Evolutionary conservation across 2,329 filamentous ascomycete genomes (phyloP).

Genomic region (Sclerotinia trifoliorum): DNA sequence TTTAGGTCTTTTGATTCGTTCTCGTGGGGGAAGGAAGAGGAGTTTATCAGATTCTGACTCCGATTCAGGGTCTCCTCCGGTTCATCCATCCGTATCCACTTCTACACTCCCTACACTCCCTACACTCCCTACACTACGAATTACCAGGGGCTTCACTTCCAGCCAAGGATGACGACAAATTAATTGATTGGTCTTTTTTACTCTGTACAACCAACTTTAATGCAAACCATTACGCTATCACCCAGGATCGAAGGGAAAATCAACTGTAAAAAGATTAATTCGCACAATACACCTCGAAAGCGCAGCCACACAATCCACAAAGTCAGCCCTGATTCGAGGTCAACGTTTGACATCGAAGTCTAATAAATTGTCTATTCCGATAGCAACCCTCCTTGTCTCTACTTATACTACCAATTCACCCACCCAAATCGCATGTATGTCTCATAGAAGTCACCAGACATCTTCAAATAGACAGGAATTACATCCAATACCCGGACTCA

Average conservation of each 20-base stretch:
- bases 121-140: neutral
- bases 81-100: neutral
- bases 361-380: conserved; percentile 5
- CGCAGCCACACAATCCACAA: neutral
- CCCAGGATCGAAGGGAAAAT: neutral
- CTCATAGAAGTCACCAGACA: conserved; percentile 34
- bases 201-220: neutral
- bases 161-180: conserved; percentile 14
- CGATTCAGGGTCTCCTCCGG: neutral
- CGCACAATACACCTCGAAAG: neutral
- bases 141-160: neutral
- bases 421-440: conserved; percentile 35
- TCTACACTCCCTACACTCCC: too few relatives aligned
- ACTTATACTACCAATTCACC: neutral
- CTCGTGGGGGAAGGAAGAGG: neutral
- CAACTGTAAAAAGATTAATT: neutral
- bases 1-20: conserved; percentile 3
- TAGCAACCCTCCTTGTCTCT: neutral
- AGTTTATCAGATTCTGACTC: neutral
- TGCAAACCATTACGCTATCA: neutral
- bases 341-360: neutral
- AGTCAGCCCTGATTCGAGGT: conserved; percentile 3
- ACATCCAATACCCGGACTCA: conserved; percentile 20
- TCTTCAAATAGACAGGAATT: conserved; percentile 19
- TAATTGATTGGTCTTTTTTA: conserved; percentile 2